phyloP scores from a whole-genome alignment of 176 grass and related monocot genomes.

The Eleusine indica region DNA sequence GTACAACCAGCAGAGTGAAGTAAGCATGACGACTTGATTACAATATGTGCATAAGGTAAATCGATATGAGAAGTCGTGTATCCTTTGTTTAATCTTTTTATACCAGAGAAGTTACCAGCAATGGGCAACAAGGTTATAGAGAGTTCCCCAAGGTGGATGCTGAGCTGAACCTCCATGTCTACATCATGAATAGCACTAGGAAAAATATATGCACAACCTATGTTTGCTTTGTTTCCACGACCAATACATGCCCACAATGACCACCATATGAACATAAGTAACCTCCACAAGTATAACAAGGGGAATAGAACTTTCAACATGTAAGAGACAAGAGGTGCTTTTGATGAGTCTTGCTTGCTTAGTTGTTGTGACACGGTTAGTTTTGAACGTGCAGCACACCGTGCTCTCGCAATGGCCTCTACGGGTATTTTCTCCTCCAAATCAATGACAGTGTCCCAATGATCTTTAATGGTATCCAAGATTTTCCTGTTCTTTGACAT shows the following conservation, averaged over 20 bases:
- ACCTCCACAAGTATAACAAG: conserved; percentile 56
- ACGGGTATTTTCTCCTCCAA: conserved; percentile 74
- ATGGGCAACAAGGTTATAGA: conserved; percentile 52
- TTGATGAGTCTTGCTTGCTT: conserved; percentile 48
- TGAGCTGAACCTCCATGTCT: conserved; percentile 49
- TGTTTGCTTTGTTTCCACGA: conserved; percentile 23
- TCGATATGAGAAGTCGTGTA: conserved; percentile 32
- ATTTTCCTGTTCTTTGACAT: conserved; percentile 53
- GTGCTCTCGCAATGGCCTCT: conserved; percentile 72
- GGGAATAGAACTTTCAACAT: conserved; percentile 50
- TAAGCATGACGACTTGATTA: conserved; percentile 59
- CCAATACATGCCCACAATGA: conserved; percentile 35
- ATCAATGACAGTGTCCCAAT: conserved; percentile 55
- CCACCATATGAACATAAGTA: conserved; percentile 49
- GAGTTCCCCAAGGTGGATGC: conserved; percentile 64
- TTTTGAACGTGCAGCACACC: conserved; percentile 62
- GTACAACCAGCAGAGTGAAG: conserved; percentile 56
- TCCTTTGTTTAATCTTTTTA: conserved; percentile 33
- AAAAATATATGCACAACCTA: conserved; percentile 43
- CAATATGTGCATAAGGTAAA: conserved; percentile 46
- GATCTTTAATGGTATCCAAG: conserved; percentile 47
- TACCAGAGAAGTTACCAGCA: conserved; percentile 21
- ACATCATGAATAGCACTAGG: conserved; percentile 48
- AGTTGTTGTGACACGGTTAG: conserved; percentile 25
- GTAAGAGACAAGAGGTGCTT: conserved; percentile 37